Evolutionary conservation across 768 basidiomycete species (phyloP).

Genomic region (Lactifluus echinatus): DNA sequence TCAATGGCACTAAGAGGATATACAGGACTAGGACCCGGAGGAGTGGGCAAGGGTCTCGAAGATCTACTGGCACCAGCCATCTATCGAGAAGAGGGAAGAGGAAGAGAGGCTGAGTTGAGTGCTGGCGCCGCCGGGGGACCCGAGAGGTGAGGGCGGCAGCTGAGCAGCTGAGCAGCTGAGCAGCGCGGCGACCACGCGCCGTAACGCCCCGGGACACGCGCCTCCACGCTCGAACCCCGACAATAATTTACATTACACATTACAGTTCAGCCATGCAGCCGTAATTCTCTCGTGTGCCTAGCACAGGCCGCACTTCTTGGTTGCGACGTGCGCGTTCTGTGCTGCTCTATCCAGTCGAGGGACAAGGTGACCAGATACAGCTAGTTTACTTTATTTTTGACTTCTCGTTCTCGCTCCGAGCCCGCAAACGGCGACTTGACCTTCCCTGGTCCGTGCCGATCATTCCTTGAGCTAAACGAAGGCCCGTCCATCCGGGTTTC

Average conservation of each 20-base stretch:
- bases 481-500: conserved; percentile 2
- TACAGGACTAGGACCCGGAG: conserved; percentile 9
- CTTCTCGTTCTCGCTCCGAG: neutral
- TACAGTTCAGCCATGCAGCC: neutral
- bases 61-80: conserved; percentile 9
- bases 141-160: no score
- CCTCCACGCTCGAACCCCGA: no score
- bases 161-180: neutral
- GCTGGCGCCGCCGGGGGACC: no score
- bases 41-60: conserved; percentile 19
- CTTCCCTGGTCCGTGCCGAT: conserved; percentile 14
- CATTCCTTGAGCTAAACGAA: conserved; percentile 1
- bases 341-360: neutral
- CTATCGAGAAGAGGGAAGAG: conserved; percentile 1
- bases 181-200: conserved; percentile 8
- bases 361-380: neutral
- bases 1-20: neutral
- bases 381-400: conserved; percentile 3
- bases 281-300: neutral
- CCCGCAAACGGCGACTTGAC: conserved; percentile 13
- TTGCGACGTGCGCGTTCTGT: neutral
- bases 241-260: no score
- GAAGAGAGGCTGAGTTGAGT: no score
- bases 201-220: no score
- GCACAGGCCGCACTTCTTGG: neutral